Conservation (phyloP, 441 rosid genomes). For the Arabidopsis lyrata region DNA sequence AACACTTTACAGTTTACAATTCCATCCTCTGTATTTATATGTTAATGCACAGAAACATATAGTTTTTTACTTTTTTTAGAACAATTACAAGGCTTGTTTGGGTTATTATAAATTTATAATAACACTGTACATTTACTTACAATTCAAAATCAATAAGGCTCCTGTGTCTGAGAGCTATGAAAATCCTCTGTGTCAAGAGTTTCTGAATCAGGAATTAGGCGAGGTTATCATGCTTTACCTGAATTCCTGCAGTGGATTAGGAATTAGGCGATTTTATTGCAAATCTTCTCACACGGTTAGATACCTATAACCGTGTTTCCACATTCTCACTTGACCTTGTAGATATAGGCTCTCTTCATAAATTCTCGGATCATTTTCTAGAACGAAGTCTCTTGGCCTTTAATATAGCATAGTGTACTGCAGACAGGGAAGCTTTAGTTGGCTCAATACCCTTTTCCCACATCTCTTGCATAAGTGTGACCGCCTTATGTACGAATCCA, state of each 20-base stretch:
- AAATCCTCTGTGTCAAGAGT: slow-evolving; percentile 12
- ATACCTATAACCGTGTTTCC: background rate
- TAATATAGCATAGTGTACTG: slow-evolving; percentile 24
- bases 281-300: background rate
- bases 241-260: background rate
- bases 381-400: slow-evolving; percentile 27
- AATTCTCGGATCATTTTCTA: background rate
- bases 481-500: slow-evolving; percentile 49
- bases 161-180: background rate
- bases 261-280: background rate
- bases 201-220: background rate
- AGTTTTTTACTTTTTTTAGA: background rate
- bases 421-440: slow-evolving; percentile 34
- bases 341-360: background rate
- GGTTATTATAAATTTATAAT: background rate
- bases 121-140: background rate
- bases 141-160: background rate
- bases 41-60: background rate
- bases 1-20: background rate
- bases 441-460: slow-evolving; percentile 43
- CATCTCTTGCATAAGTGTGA: slow-evolving; percentile 50
- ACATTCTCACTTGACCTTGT: slow-evolving; percentile 15
- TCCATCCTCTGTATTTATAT: background rate
- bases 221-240: background rate
- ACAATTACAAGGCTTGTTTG: background rate